These are phyloP conservation scores for Holtermannia corniformis DNA, from an alignment of 768 basidiomycete genomes.

Conservation along the genomic window DNA sequence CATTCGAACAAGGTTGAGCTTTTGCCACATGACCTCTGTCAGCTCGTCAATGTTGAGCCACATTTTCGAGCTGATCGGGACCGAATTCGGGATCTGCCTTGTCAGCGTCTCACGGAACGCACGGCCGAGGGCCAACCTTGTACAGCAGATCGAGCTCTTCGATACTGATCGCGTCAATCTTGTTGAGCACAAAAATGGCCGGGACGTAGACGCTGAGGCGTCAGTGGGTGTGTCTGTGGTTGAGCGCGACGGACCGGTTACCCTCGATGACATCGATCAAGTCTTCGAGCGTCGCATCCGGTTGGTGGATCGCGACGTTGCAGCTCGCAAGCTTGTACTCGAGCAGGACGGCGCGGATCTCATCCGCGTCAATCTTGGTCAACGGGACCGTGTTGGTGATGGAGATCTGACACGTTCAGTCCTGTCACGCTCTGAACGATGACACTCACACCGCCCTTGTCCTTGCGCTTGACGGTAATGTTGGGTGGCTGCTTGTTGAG, in stretches of 20 bases:
- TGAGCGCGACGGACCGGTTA: slow-evolving; percentile 55
- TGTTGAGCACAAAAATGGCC: slow-evolving; percentile 65
- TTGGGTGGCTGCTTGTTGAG: slow-evolving; percentile 90
- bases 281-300: slow-evolving; percentile 86
- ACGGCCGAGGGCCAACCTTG: slow-evolving; percentile 28
- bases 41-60: slow-evolving; percentile 98
- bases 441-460: slow-evolving; percentile 56
- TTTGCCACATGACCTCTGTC: slow-evolving; percentile 83
- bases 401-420: slow-evolving; percentile 56
- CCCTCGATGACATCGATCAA: slow-evolving; percentile 96
- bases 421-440: no score
- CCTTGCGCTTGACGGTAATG: slow-evolving; percentile 53
- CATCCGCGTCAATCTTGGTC: slow-evolving; percentile 88
- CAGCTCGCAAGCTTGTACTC: slow-evolving; percentile 80
- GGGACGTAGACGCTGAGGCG: slow-evolving; percentile 84
- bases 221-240: not conserved
- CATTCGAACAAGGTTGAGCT: slow-evolving; percentile 82
- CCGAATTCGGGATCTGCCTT: slow-evolving; percentile 79
- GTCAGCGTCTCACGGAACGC: not conserved
- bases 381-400: slow-evolving; percentile 96
- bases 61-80: slow-evolving; percentile 83
- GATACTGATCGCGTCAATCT: slow-evolving; percentile 97
- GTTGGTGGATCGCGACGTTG: slow-evolving; percentile 86
- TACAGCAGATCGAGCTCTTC: slow-evolving; percentile 89
- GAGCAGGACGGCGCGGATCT: slow-evolving; percentile 86